A percentile compares a stretch with the other conserved stretches of the same genome.
Evolutionary conservation across 176 grass and related monocot species (phyloP).

Genomic region (Carex kokanica): DNA sequence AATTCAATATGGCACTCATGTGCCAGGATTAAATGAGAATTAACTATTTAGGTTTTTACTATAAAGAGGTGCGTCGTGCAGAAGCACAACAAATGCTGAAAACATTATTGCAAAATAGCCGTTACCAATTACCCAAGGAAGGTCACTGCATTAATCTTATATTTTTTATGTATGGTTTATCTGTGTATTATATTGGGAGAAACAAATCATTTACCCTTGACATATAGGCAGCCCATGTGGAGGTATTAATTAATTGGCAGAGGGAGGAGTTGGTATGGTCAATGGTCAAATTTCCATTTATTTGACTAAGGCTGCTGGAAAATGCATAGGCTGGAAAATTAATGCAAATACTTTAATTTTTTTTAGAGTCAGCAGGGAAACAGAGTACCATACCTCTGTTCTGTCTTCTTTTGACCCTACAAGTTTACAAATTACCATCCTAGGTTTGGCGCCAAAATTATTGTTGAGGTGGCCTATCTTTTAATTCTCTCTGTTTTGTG

Average conservation of each 20-base stretch:
- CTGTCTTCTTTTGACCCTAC: not conserved
- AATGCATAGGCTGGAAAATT: not conserved
- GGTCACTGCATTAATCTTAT: not conserved
- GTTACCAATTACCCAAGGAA: not conserved
- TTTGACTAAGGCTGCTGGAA: not conserved
- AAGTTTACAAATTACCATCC: not conserved
- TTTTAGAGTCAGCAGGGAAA: not conserved
- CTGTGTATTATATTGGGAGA: not conserved
- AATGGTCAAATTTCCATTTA: not conserved
- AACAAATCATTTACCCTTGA: conserved; percentile 1
- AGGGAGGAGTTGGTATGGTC: not conserved
- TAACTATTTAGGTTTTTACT: not conserved
- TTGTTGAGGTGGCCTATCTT: not conserved
- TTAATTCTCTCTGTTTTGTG: not conserved
- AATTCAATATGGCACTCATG: not conserved
- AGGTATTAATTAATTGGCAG: conserved; percentile 11
- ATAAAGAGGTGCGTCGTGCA: no score
- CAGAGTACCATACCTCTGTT: not conserved
- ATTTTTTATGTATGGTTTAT: not conserved
- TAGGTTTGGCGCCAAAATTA: not conserved
- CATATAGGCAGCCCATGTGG: not conserved
- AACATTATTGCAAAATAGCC: not conserved
- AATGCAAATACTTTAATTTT: not conserved
- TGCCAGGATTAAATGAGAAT: not conserved
- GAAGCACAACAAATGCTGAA: no score